Percentiles rank a stretch among this genome's conserved stretches.
Evolutionary conservation across 768 basidiomycete species (phyloP).

Genomic region (Mycena haematopus): DNA sequence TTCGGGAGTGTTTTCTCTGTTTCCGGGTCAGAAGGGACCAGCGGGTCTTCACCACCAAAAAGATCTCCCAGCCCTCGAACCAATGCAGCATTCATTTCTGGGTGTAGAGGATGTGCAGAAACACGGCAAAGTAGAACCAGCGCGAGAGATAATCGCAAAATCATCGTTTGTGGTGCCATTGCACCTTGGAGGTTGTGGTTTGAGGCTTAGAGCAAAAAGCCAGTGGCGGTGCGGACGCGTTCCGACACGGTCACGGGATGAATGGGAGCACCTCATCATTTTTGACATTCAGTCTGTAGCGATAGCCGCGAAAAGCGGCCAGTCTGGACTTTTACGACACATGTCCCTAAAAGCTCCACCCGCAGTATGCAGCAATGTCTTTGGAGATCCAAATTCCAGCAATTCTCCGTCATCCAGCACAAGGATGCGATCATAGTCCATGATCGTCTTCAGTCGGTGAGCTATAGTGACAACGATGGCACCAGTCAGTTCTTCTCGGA

Average conservation of each 20-base stretch:
- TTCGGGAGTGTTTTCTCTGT: slow-evolving; percentile 11
- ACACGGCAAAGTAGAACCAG: slow-evolving; percentile 16
- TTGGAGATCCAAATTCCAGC: slow-evolving; percentile 78
- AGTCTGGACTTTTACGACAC: slow-evolving; percentile 67
- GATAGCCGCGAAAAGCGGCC: slow-evolving; percentile 45
- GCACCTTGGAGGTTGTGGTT: slow-evolving; percentile 9
- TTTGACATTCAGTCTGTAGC: background rate
- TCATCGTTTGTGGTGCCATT: slow-evolving; percentile 16
- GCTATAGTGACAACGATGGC: slow-evolving; percentile 87
- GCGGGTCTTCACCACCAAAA: slow-evolving; percentile 27
- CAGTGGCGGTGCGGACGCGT: background rate
- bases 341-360: slow-evolving; percentile 72
- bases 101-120: slow-evolving; percentile 25
- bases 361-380: slow-evolving; percentile 54
- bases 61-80: slow-evolving; percentile 31
- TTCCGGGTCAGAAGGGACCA: slow-evolving; percentile 14
- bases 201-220: background rate
- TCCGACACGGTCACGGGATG: slow-evolving; percentile 17
- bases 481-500: slow-evolving; percentile 72
- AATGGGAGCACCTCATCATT: background rate
- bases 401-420: slow-evolving; percentile 77
- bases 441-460: slow-evolving; percentile 77
- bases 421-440: slow-evolving; percentile 77
- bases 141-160: slow-evolving; percentile 22
- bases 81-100: slow-evolving; percentile 10